Evolutionary conservation across 768 basidiomycete species (phyloP), one percentile per base, ranked within the genome.

Genomic region (Boletus fagicola): DNA sequence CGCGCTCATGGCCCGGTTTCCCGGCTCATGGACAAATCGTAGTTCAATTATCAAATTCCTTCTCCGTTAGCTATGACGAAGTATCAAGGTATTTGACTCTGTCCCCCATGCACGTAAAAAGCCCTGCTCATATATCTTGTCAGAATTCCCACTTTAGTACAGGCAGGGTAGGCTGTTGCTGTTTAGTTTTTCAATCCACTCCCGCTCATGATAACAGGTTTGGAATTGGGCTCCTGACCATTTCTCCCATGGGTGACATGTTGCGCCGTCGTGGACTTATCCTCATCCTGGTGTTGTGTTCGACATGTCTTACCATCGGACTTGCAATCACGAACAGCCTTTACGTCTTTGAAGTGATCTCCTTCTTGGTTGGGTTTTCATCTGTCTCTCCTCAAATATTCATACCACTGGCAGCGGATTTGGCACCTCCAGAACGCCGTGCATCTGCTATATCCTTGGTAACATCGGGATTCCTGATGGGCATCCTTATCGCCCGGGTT

Each of bases 221-320:
- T 66, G 87, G 85, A 2, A 75, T 76, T 3, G 89, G 89, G 4
- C 77, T 92, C 6, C 68, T 94, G 3, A 72, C 92, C 33, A 80
- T 94, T 51, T 81, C 87, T 2, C 92, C 93, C 1, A 75, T 92
- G 2, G 92, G 92, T 4, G 92, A 95, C 67, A 80, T 94, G 36
- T 77, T 92, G 26, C 85, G 86, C 20, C 77, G 91, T 30, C 77
- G 92, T 9, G 84, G 83, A 49, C 78, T 94, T 0, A 78, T 92
- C 35, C 77, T 94, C 13, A 51, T 78, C 12, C 73, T 90, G n/a
- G 75, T 86, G 36, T 60, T 78, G 4, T 56, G 81, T 26, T 82
- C 84, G 0, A 78, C 80, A 0, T 68, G 77, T 11, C 73, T 94
- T 9, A 83, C 87, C 0, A 83, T 94, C 49, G 90, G 86, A 0